These are phyloP conservation scores for Backusella tarrabulga DNA, from an alignment of 192 early-diverging fungal species.

Conservation along the genomic window DNA sequence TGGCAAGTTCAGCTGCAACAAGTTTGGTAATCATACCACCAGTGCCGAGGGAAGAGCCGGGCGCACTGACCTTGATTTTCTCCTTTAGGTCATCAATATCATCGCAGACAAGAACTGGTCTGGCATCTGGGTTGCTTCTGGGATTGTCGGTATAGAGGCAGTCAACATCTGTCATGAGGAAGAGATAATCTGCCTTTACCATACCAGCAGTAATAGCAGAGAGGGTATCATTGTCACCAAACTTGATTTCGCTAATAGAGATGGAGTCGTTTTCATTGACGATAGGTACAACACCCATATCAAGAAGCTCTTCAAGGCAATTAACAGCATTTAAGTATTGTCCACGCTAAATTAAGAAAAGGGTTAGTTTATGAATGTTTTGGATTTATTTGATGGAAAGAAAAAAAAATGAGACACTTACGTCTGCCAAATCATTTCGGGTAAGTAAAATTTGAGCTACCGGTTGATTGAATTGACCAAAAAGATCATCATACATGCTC, in stretches of 20 bases:
- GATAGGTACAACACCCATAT: constrained; percentile 91
- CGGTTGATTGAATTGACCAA: constrained; percentile 87
- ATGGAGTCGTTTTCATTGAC: constrained; percentile 99
- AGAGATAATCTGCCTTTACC: constrained; percentile 94
- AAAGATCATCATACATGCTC: constrained; percentile 94
- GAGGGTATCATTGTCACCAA: constrained; percentile 98
- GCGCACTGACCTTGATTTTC: constrained; percentile 75
- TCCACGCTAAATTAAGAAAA: constrained; percentile 60
- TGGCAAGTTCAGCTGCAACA: constrained; percentile 95
- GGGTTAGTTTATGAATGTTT: background rate
- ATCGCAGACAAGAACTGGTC: constrained; percentile 81
- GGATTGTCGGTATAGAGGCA: constrained; percentile 97
- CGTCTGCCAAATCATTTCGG: constrained; percentile 88
- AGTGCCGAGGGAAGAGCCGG: constrained; percentile 90
- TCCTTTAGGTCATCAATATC: constrained; percentile 80
- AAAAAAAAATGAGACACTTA: constrained; percentile 30
- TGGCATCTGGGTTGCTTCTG: constrained; percentile 81
- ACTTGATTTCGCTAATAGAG: constrained; percentile 87
- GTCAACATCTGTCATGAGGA: constrained; percentile 97
- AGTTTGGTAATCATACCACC: constrained; percentile 99
- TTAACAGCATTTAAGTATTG: constrained; percentile 98
- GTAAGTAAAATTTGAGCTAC: constrained; percentile 96
- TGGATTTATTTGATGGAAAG: constrained; percentile 9
- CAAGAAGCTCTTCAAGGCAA: constrained; percentile 84
- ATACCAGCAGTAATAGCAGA: constrained; percentile 96